A percentile compares a stretch with the other conserved stretches of the same genome.
Evolutionary conservation across 2,329 filamentous ascomycete species (phyloP).

Genomic region (Chalaropsis thielavioides): DNA sequence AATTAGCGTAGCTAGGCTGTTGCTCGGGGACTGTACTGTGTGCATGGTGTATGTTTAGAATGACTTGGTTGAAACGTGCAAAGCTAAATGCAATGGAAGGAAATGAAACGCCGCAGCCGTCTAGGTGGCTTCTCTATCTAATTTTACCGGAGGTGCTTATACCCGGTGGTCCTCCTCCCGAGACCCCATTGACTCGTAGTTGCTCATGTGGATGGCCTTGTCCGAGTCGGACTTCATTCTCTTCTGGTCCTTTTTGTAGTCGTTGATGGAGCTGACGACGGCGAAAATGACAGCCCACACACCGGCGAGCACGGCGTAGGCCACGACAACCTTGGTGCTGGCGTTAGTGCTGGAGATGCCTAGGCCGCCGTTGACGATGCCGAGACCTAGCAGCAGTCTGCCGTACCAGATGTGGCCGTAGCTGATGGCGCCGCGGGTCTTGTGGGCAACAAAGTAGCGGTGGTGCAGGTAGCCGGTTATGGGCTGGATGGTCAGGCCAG

Average conservation of each 20-base stretch:
- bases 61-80: not conserved
- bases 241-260: slow-evolving; percentile 12
- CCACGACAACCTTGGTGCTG: slow-evolving; percentile 31
- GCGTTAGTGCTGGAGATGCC: slow-evolving; percentile 38
- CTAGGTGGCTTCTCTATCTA: not conserved
- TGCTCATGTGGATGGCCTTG: slow-evolving; percentile 10
- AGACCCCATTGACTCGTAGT: not conserved
- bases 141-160: not conserved
- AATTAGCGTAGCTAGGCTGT: not conserved
- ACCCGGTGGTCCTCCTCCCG: not conserved
- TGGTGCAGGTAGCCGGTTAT: slow-evolving; percentile 45
- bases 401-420: slow-evolving; percentile 50
- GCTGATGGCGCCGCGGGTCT: slow-evolving; percentile 36
- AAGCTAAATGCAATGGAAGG: not conserved
- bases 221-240: not conserved
- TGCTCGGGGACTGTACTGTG: no score
- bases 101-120: not conserved
- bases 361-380: slow-evolving; percentile 49
- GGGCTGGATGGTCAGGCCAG: slow-evolving; percentile 43
- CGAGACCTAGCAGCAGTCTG: slow-evolving; percentile 41
- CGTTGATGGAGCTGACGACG: slow-evolving; percentile 9
- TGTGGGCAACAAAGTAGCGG: slow-evolving; percentile 33
- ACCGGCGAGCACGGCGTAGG: slow-evolving; percentile 41
- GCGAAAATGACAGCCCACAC: slow-evolving; percentile 28
- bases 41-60: not conserved